phyloP scores from a whole-genome alignment of 805 yeast species.

The Sugiyamaella smithiae region DNA sequence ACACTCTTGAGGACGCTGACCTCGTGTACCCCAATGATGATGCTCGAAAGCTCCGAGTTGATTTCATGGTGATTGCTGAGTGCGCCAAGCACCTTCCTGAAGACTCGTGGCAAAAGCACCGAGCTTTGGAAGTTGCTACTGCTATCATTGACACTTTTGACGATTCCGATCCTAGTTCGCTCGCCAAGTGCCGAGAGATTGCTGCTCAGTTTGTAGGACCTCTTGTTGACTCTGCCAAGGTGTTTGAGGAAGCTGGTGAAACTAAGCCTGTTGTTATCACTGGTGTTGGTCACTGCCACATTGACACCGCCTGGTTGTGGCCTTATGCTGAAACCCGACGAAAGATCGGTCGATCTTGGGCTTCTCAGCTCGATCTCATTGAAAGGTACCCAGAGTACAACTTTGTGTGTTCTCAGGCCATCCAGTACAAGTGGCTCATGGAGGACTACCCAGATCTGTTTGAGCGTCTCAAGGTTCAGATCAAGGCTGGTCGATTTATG shows the following conservation, averaged over 20 bases:
- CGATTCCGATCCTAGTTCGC: conserved; percentile 43
- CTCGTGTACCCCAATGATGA: conserved; percentile 74
- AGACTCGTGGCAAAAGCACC: conserved; percentile 77
- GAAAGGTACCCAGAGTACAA: conserved; percentile 89
- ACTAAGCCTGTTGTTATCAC: conserved; percentile 46
- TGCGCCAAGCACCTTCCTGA: conserved; percentile 85
- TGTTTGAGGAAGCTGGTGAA: conserved; percentile 43
- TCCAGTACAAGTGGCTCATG: conserved; percentile 90
- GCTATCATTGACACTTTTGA: conserved; percentile 83
- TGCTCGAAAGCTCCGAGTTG: conserved; percentile 73
- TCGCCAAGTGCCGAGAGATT: conserved; percentile 61
- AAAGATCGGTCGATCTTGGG: conserved; percentile 92
- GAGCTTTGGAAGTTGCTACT: conserved; percentile 77
- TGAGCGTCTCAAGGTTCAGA: conserved; percentile 53
- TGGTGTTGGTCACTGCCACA: conserved; percentile 93
- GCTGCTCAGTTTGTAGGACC: conserved; percentile 64
- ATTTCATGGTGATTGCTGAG: conserved; percentile 84
- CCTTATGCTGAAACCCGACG: conserved; percentile 95
- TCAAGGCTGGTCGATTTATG: conserved; percentile 69
- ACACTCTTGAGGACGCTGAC: conserved; percentile 66
- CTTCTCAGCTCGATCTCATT: conserved; percentile 80
- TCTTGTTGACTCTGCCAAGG: conserved; percentile 63
- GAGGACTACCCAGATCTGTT: conserved; percentile 84
- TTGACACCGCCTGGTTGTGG: conserved; percentile 99
- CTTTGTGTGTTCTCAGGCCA: conserved; percentile 94